These are phyloP conservation scores for Albophoma yamanashiensis DNA, from an alignment of 2,329 filamentous ascomycete genomes.

Conservation along the genomic window DNA sequence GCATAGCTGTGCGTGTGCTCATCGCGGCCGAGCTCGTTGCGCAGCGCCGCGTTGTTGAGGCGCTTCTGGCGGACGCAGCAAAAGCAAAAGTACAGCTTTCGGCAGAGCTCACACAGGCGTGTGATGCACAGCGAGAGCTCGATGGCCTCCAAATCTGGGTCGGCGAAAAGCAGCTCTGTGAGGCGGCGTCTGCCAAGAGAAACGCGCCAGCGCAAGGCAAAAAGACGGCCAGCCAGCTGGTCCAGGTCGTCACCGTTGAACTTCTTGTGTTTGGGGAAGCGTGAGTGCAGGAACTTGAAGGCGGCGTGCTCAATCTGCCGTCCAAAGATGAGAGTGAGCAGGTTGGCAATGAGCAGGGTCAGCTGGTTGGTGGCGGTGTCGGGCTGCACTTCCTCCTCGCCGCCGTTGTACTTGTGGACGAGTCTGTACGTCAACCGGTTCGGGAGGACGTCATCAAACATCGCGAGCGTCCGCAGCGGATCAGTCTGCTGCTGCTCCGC, in stretches of 20 bases:
- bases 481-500: background rate
- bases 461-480: background rate
- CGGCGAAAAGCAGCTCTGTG: background rate
- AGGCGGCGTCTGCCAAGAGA: background rate
- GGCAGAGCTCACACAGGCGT: background rate
- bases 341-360: background rate
- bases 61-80: background rate
- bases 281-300: background rate
- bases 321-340: background rate
- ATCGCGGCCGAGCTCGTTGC: background rate
- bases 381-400: background rate
- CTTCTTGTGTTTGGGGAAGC: background rate
- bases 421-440: background rate
- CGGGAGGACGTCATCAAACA: background rate
- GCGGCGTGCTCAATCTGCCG: background rate
- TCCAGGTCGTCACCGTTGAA: background rate
- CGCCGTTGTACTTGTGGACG: background rate
- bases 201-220: background rate
- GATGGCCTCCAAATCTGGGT: background rate
- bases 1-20: background rate
- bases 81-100: conserved; percentile 1
- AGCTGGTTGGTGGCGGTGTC: background rate
- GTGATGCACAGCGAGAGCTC: background rate
- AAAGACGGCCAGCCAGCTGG: background rate
- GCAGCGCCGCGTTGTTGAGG: background rate